Evolutionary conservation across 2,329 filamentous ascomycete species (phyloP), one percentile per base, ranked within the genome.

Genomic region (Colletotrichum musicola): DNA sequence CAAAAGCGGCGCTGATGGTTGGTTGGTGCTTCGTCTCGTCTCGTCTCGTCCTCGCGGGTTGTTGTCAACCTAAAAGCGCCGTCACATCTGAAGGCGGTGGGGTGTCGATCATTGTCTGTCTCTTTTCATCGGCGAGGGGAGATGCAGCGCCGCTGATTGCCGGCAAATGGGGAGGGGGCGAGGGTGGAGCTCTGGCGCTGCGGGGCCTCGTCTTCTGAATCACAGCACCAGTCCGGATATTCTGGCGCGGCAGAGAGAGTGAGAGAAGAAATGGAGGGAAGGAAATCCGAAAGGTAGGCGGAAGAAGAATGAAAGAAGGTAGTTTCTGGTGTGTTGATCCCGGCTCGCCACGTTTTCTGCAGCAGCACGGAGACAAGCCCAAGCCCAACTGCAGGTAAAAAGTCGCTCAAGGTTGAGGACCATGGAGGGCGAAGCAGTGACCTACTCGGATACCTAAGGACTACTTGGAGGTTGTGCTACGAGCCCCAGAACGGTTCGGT

Each of bases 281-380:
- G 13, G 2, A 38, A 25, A 6, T 18, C 42, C 18, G 51, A 42
- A 27, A 4, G 25, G 14, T 2, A 5, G 46, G 46, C n/a, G 20
- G 20, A 64, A 42, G 44, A 54, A 53, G 44, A 35, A 38, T 2
- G 27, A 42, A 30, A 40, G 14, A 30, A 40, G 20, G 30, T 35
- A 46, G 51, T n/a, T 27, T 46, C 54, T 55, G 40, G 50, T 10
- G 30, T 51, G 42, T 13, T 46, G 44, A 65, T 60, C 65, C 65
- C n/a, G 44, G 65, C 20, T 60, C 30, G 65, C 65, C 65, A 68
- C 65, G 65, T 68, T 64, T 68, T 60, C 47, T 65, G 47, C 22
- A 64, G 16, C 44, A 25, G 14, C 27, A 42, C 51, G 54, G 38
- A 47, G 10, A 18, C 16, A 35, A 40, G 12, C 35, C 30, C 38